Conservation (phyloP, 768 basidiomycete genomes). For the Panaeolus papilionaceus region DNA sequence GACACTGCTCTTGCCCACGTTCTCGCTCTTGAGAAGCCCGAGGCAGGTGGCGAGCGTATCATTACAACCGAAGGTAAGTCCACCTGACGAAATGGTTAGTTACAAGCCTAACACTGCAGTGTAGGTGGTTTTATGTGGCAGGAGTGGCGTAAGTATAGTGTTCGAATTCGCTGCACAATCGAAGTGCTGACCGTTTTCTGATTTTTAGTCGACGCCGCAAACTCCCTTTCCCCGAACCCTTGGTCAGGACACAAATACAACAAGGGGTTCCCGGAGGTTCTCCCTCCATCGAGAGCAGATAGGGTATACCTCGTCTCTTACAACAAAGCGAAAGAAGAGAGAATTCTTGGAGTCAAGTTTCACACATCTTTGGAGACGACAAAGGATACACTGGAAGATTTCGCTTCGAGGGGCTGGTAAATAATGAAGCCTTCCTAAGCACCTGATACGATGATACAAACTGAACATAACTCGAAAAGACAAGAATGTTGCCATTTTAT, state of each 20-base stretch:
- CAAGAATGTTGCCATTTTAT: no score
- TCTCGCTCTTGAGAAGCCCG: slow-evolving; percentile 53
- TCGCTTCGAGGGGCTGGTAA: slow-evolving; percentile 37
- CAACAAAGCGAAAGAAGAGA: slow-evolving; percentile 32
- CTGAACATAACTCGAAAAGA: no score
- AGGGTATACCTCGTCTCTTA: slow-evolving; percentile 33
- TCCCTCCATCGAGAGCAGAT: slow-evolving; percentile 27
- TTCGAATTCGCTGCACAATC: neutral
- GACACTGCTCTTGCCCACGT: slow-evolving; percentile 65
- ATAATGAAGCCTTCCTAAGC: slow-evolving; percentile 1
- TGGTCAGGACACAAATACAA: slow-evolving; percentile 6
- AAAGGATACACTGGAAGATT: slow-evolving; percentile 36
- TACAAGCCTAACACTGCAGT: neutral
- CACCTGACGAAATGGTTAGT: neutral
- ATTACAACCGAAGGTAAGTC: slow-evolving; percentile 45
- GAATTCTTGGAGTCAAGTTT: slow-evolving; percentile 37
- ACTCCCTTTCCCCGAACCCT: neutral
- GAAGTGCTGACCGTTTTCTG: neutral
- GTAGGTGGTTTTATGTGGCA: slow-evolving; percentile 6
- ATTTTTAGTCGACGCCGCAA: neutral
- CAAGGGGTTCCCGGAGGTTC: neutral
- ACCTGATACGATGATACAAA: neutral
- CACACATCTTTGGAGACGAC: slow-evolving; percentile 34
- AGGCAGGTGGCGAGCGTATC: slow-evolving; percentile 63
- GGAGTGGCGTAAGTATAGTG: neutral